phyloP scores from a whole-genome alignment of 305 asterid species.

The Ilex paraguariensis region DNA sequence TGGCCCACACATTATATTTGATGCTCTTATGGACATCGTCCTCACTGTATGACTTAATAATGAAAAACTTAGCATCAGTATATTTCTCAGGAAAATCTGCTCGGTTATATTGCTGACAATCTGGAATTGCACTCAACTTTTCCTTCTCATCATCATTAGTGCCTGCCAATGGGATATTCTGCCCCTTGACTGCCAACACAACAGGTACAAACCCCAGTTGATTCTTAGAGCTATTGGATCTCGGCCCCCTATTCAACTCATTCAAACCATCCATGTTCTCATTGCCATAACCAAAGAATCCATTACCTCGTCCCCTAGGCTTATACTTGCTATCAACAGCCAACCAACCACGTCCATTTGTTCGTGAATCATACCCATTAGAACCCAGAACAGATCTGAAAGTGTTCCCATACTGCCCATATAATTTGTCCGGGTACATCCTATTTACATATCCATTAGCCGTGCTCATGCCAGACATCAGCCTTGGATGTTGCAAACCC shows the following conservation, averaged over 20 bases:
- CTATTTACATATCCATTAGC: slow-evolving; percentile 47
- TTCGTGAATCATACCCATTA: slow-evolving; percentile 17
- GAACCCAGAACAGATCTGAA: slow-evolving; percentile 42
- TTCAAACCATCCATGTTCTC: slow-evolving; percentile 31
- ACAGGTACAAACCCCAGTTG: slow-evolving; percentile 23
- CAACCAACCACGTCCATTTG: slow-evolving; percentile 29
- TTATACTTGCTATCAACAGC: slow-evolving; percentile 27
- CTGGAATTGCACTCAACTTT: slow-evolving; percentile 21
- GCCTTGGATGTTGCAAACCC: slow-evolving; percentile 48
- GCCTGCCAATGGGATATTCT: slow-evolving; percentile 23
- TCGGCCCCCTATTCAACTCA: slow-evolving; percentile 41
- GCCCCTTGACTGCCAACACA: slow-evolving; percentile 30
- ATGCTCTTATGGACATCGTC: slow-evolving; percentile 45
- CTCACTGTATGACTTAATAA: slow-evolving; percentile 45
- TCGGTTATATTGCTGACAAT: slow-evolving; percentile 30
- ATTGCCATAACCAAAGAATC: slow-evolving; percentile 13
- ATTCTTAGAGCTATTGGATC: slow-evolving; percentile 29
- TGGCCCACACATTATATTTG: slow-evolving; percentile 39
- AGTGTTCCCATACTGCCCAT: slow-evolving; percentile 50
- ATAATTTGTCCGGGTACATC: slow-evolving; percentile 50
- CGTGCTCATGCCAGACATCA: slow-evolving; percentile 37
- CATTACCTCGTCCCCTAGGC: slow-evolving; percentile 25
- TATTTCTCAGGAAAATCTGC: slow-evolving; percentile 28
- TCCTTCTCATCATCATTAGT: slow-evolving; percentile 12
- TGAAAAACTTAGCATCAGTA: slow-evolving; percentile 33